A percentile compares a stretch with the other conserved stretches of the same genome.
Conservation (phyloP, 139 green algal genomes). For the Nannochloris sp. region DNA sequence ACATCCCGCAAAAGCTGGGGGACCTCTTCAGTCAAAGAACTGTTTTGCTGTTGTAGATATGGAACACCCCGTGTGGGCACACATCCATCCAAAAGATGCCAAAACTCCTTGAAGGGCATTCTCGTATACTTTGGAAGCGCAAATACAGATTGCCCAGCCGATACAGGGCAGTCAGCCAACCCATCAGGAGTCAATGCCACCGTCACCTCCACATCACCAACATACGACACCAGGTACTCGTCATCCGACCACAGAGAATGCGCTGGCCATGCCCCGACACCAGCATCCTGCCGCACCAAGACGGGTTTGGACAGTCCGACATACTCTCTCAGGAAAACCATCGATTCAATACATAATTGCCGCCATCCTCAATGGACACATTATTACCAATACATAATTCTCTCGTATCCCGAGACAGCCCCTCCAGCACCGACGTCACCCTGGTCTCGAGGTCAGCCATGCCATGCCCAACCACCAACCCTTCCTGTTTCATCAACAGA, state of each 20-base stretch:
- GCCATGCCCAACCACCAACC: no score
- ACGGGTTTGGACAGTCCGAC: constrained; percentile 22
- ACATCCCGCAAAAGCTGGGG: constrained; percentile 39
- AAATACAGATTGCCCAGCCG: constrained; percentile 5
- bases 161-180: constrained; percentile 21
- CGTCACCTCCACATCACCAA: constrained; percentile 14
- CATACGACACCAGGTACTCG: constrained; percentile 7
- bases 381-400: constrained; percentile 20
- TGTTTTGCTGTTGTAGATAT: constrained; percentile 64
- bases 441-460: no score
- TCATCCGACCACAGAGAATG: constrained; percentile 6
- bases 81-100: background rate
- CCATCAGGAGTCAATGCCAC: constrained; percentile 29
- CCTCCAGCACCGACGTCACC: no score
- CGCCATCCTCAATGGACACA: constrained; percentile 1
- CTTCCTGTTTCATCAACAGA: no score
- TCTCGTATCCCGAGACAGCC: background rate
- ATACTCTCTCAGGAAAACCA: constrained; percentile 24
- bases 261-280: constrained; percentile 11
- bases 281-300: constrained; percentile 10
- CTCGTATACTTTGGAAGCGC: constrained; percentile 19
- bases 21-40: constrained; percentile 51
- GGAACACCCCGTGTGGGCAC: background rate
- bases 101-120: constrained; percentile 13
- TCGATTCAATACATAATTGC: constrained; percentile 5